Percentiles rank a stretch among this genome's conserved stretches.
Conservation (phyloP, 1,139 yeast genomes). For the Lodderomyces orthopsilosis region DNA sequence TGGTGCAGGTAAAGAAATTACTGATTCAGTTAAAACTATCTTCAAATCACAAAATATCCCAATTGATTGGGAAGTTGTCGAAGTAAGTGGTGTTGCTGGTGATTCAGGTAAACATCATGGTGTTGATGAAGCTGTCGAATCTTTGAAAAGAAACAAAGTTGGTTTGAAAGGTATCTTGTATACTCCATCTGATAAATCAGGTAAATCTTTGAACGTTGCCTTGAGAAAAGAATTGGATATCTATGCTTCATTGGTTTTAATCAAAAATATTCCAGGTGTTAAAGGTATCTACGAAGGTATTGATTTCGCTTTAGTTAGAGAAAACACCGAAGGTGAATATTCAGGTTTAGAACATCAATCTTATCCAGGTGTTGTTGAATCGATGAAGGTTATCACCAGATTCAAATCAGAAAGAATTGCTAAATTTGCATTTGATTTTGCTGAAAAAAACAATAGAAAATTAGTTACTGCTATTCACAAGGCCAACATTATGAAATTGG, state of each 20-base stretch:
- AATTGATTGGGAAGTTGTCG: conserved; percentile 90
- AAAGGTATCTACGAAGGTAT: conserved; percentile 83
- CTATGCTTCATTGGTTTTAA: conserved; percentile 88
- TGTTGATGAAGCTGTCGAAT: conserved; percentile 84
- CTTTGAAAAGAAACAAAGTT: conserved; percentile 93
- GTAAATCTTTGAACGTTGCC: conserved; percentile 85
- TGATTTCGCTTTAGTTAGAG: conserved; percentile 94
- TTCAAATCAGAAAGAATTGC: conserved; percentile 96
- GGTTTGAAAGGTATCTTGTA: conserved; percentile 95
- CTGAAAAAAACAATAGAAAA: conserved; percentile 86
- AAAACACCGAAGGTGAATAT: conserved; percentile 96
- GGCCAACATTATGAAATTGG: conserved; percentile 98
- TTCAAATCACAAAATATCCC: conserved; percentile 86
- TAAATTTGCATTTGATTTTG: conserved; percentile 95
- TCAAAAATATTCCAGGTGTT: conserved; percentile 94
- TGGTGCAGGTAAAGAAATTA: conserved; percentile 96
- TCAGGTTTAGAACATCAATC: conserved; percentile 98
- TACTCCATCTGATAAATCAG: conserved; percentile 69
- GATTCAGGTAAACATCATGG: conserved; percentile 47
- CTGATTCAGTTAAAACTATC: conserved; percentile 88
- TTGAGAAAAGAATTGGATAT: conserved; percentile 94
- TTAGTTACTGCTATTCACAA: conserved; percentile 96
- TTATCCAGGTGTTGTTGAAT: conserved; percentile 96
- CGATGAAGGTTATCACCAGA: conserved; percentile 91
- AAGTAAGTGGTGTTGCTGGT: conserved; percentile 78